phyloP scores from a whole-genome alignment of 2,329 filamentous ascomycete species.

The Camillea tinctor region DNA sequence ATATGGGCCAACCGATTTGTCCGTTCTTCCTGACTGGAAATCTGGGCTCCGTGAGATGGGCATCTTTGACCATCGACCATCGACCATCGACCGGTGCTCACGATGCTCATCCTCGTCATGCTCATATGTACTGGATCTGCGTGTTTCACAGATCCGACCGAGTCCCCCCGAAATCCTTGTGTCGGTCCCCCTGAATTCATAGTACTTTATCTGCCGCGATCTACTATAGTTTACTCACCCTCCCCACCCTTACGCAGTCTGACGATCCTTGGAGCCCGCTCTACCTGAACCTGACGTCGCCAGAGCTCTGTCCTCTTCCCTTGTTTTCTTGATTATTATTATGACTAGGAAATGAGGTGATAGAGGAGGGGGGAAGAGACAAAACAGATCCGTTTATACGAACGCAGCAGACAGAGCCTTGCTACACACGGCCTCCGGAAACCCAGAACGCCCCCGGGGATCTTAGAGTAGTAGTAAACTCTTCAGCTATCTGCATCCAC shows the following conservation, averaged over 20 bases:
- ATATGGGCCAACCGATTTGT: slow-evolving; percentile 3
- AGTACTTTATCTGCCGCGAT: slow-evolving; percentile 27
- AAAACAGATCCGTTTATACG: not conserved
- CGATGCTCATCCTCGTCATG: slow-evolving; percentile 3
- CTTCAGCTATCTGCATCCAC: slow-evolving; percentile 8
- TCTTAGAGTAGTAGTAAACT: slow-evolving; percentile 7
- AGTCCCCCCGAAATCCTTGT: slow-evolving; percentile 15
- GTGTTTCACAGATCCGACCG: slow-evolving; percentile 21
- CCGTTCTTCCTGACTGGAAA: not conserved
- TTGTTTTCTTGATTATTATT: not conserved
- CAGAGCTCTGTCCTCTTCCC: not conserved
- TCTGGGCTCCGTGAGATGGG: not conserved
- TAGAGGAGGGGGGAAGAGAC: not conserved
- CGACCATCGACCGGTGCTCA: not conserved
- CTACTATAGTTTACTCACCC: slow-evolving; percentile 12
- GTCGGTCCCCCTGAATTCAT: slow-evolving; percentile 18
- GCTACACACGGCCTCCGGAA: not conserved
- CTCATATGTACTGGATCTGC: slow-evolving; percentile 13
- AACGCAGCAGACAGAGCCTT: not conserved
- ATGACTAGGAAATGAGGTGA: no score
- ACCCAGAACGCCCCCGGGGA: slow-evolving; percentile 8
- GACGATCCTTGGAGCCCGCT: slow-evolving; percentile 12
- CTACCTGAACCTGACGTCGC: slow-evolving; percentile 9
- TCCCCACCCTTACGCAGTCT: slow-evolving; percentile 3
- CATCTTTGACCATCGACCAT: slow-evolving; percentile 11